These are phyloP conservation scores for Lentinula raphanica DNA, from an alignment of 768 basidiomycete species.

Conservation along the genomic window DNA sequence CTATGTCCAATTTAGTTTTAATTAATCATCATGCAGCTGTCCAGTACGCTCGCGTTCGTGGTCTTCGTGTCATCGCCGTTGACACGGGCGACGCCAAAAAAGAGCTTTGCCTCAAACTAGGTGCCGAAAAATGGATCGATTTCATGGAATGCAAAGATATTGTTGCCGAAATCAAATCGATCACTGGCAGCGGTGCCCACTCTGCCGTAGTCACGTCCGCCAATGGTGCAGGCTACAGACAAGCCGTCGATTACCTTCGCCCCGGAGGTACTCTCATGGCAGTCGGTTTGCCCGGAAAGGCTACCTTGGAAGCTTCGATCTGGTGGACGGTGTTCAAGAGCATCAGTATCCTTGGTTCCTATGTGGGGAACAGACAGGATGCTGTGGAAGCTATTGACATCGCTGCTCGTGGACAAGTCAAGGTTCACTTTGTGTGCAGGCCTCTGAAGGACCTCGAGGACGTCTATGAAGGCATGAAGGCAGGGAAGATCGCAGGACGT, in stretches of 20 bases:
- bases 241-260: slow-evolving; percentile 73
- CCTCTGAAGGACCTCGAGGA: slow-evolving; percentile 46
- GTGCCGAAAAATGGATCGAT: slow-evolving; percentile 72
- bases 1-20: neutral
- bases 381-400: slow-evolving; percentile 76
- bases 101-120: slow-evolving; percentile 46
- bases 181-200: slow-evolving; percentile 73
- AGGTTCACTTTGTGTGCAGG: slow-evolving; percentile 45
- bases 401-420: slow-evolving; percentile 66
- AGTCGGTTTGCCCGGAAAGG: slow-evolving; percentile 70
- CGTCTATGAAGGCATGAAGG: slow-evolving; percentile 34
- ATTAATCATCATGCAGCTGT: slow-evolving; percentile 36
- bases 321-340: slow-evolving; percentile 69
- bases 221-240: slow-evolving; percentile 37
- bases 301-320: slow-evolving; percentile 54
- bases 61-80: slow-evolving; percentile 67
- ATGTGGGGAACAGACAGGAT: slow-evolving; percentile 76
- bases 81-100: slow-evolving; percentile 74
- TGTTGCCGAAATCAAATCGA: slow-evolving; percentile 52
- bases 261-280: slow-evolving; percentile 70
- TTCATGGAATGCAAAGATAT: slow-evolving; percentile 62
- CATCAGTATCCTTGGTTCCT: slow-evolving; percentile 42
- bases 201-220: slow-evolving; percentile 61
- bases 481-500: slow-evolving; percentile 46
- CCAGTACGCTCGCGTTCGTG: slow-evolving; percentile 77